These are phyloP conservation scores for Coemansia sp. DNA, from an alignment of 192 early-diverging fungal genomes.

Conservation along the genomic window DNA sequence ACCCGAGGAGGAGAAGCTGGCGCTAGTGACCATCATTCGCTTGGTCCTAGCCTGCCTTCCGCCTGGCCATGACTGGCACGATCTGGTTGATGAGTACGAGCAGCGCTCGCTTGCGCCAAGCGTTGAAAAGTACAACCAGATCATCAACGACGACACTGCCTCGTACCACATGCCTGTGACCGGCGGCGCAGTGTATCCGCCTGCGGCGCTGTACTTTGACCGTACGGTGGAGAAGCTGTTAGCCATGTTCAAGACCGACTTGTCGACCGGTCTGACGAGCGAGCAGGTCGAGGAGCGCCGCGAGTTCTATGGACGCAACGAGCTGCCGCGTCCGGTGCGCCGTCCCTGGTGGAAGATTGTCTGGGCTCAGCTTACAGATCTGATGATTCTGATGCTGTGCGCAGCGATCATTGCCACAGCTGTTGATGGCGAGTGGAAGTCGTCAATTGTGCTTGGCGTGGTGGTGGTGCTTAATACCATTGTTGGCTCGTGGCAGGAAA, in stretches of 20 bases:
- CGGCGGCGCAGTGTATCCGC: conserved; percentile 50
- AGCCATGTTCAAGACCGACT: conserved; percentile 80
- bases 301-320: conserved; percentile 83
- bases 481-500: conserved; percentile 95
- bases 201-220: conserved; percentile 88
- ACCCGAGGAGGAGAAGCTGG: conserved; percentile 68
- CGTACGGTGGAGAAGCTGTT: conserved; percentile 79
- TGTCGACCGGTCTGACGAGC: conserved; percentile 61
- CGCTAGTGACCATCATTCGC: conserved; percentile 75
- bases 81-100: conserved; percentile 81
- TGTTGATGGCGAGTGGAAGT: conserved; percentile 81
- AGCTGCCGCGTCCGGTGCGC: conserved; percentile 70
- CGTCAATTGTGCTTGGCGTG: conserved; percentile 71
- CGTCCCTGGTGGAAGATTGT: conserved; percentile 81
- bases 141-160: conserved; percentile 47
- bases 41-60: conserved; percentile 74
- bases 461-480: conserved; percentile 88
- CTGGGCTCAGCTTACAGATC: conserved; percentile 86
- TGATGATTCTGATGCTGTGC: conserved; percentile 91
- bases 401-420: conserved; percentile 79
- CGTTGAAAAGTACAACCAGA: conserved; percentile 62
- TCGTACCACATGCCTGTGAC: conserved; percentile 56
- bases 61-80: conserved; percentile 87
- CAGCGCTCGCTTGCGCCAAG: conserved; percentile 71
- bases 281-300: conserved; percentile 60